Evolutionary conservation across 78 protist genomes (phyloP), one percentile per base, ranked within the genome.

Genomic region (Cavenderia fasciculata): DNA sequence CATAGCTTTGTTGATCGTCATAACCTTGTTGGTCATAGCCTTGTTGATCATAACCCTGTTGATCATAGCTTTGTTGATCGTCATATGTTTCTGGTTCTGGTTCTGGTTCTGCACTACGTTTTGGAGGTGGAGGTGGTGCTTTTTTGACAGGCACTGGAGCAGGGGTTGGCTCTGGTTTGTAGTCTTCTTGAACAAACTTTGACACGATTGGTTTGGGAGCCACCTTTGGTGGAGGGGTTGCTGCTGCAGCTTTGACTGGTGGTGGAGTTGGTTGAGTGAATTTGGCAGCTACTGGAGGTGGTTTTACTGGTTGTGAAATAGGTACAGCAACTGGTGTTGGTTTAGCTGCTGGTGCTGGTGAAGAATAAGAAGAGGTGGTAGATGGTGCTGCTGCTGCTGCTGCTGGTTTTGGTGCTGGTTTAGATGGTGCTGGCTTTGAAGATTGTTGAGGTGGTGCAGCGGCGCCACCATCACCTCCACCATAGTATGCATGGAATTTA

Each of bases 101-200:
- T 31, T 40, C 86, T 59, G 86, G 86, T 43, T 0, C 25, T 36
- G 44, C 21, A 25, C 18, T n/a, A 41, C 0, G 41, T 29, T 29
- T 36, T 74, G 78, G 85, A 6, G 85, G 71, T 2, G 68, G 71
- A 43, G 88, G 76, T 65, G 88, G 76, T n/a, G n/a, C n/a, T 52
- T 66, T 79, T 44, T 79, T 79, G 8, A 54, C 76, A 40, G 76
- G 72, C 2, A 47, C 43, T 46, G 88, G 66, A 19, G 74, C 73
- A 46, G 33, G 41, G 29, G 31, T 65, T 36, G 87, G 85, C 0
- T 23, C 65, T 63, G 41, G 85, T 0, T 10, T 12, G 6, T 31
- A 31, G 6, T 4, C 36, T 21, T 14, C 34, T 56, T 56, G 62
- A 5, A 23, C 8, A 14, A 56, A 56, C 21, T 56, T 56, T 21